Conservation (phyloP, 441 rosid species). For the Populus hybrid region DNA sequence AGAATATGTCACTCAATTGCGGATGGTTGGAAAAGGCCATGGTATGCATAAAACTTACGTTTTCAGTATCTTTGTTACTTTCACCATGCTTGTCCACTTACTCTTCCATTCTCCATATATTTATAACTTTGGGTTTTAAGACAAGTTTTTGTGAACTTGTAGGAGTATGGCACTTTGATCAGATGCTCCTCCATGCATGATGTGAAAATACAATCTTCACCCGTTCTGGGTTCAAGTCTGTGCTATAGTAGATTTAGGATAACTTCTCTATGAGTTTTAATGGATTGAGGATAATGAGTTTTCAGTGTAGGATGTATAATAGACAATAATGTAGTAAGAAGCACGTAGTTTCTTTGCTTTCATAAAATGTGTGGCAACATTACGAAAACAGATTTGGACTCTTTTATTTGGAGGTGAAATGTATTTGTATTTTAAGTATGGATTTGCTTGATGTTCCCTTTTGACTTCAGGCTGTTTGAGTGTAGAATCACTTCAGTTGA, state of each 20-base stretch:
- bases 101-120: not conserved
- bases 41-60: slow-evolving; percentile 24
- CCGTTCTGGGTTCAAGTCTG: not conserved
- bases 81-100: not conserved
- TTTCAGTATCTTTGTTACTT: not conserved
- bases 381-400: not conserved
- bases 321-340: too few relatives aligned
- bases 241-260: not conserved
- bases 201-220: not conserved
- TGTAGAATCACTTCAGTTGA: not conserved
- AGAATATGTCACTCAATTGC: slow-evolving; percentile 52
- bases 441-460: not conserved
- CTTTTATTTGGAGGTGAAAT: not conserved
- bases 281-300: not conserved
- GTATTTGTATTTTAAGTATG: not conserved
- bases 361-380: not conserved
- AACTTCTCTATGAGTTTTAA: not conserved
- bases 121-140: not conserved
- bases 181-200: slow-evolving; percentile 13
- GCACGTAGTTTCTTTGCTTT: not conserved
- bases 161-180: slow-evolving; percentile 30
- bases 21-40: slow-evolving; percentile 68
- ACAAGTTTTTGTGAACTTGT: not conserved
- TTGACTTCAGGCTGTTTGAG: not conserved
- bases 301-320: too few relatives aligned